Conservation (phyloP, 2,329 filamentous ascomycete species). For the Cytospora mali region DNA sequence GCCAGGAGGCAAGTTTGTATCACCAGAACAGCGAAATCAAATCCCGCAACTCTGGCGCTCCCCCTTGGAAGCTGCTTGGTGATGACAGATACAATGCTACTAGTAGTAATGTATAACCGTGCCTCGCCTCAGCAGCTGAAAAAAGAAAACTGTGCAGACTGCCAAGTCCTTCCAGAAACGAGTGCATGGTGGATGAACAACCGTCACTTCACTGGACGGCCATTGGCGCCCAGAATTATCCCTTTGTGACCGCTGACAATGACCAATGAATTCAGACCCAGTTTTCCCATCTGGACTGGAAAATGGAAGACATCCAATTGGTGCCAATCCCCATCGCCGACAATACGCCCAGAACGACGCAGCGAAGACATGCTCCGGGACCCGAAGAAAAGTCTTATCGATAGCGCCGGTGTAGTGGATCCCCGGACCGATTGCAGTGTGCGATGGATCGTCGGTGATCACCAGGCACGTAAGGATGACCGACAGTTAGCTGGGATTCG, state of each 20-base stretch:
- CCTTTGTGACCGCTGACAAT: not conserved
- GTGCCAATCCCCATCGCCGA: not conserved
- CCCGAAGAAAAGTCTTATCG: conserved; percentile 20
- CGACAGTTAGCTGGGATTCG: conserved; percentile 2
- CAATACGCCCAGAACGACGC: not conserved
- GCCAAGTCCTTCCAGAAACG: conserved; percentile 19
- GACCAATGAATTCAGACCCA: not conserved
- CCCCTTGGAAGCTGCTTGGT: conserved; percentile 21
- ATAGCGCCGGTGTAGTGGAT: conserved; percentile 16
- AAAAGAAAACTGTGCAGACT: not conserved
- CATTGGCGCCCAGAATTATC: not conserved
- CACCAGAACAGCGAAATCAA: conserved; percentile 6
- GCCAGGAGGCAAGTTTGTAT: not conserved
- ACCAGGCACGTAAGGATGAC: conserved; percentile 21
- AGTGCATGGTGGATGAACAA: not conserved
- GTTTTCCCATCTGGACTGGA: not conserved
- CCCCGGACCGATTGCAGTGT: conserved; percentile 12
- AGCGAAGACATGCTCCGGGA: conserved; percentile 1
- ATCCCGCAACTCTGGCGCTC: conserved; percentile 20
- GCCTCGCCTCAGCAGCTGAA: conserved; percentile 1
- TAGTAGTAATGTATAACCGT: not conserved
- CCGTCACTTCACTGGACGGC: conserved; percentile 3
- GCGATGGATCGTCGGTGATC: conserved; percentile 20
- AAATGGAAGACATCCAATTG: not conserved
- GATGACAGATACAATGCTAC: not conserved